A percentile compares a stretch with the other conserved stretches of the same genome.
These are phyloP conservation scores for Agaricus subrufescens DNA, from an alignment of 768 basidiomycete genomes.

Conservation along the genomic window DNA sequence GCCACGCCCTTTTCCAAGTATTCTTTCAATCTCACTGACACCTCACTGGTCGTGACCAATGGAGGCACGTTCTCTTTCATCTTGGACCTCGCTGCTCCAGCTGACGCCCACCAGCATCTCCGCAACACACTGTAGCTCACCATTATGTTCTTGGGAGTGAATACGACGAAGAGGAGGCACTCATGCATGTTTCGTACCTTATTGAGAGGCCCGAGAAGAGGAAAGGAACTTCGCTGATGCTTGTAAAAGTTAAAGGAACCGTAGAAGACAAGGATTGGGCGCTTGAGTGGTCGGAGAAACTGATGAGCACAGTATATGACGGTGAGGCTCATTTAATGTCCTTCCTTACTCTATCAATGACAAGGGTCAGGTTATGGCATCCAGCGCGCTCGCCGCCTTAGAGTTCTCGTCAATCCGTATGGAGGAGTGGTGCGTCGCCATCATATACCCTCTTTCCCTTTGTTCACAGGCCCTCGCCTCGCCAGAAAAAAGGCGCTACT, in stretches of 20 bases:
- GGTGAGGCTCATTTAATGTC: slow-evolving; percentile 33
- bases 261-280: slow-evolving; percentile 25
- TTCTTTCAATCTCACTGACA: slow-evolving; percentile 9
- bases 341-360: background rate
- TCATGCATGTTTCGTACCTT: slow-evolving; percentile 49
- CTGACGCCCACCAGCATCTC: background rate
- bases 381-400: slow-evolving; percentile 51
- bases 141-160: slow-evolving; percentile 54
- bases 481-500: slow-evolving; percentile 55
- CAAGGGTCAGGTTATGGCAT: slow-evolving; percentile 34
- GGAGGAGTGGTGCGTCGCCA: slow-evolving; percentile 62
- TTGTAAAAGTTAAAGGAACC: slow-evolving; percentile 35
- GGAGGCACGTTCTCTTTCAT: slow-evolving; percentile 3
- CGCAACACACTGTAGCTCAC: slow-evolving; percentile 17
- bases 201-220: slow-evolving; percentile 35
- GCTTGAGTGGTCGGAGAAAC: slow-evolving; percentile 46
- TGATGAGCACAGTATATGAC: slow-evolving; percentile 59
- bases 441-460: background rate
- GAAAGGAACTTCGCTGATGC: slow-evolving; percentile 31
- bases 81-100: background rate
- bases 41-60: slow-evolving; percentile 8
- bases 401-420: slow-evolving; percentile 74
- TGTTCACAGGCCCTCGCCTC: background rate
- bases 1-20: background rate
- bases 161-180: slow-evolving; percentile 24